Conservation (phyloP, 1,139 yeast genomes). For the Pichia sp. region DNA sequence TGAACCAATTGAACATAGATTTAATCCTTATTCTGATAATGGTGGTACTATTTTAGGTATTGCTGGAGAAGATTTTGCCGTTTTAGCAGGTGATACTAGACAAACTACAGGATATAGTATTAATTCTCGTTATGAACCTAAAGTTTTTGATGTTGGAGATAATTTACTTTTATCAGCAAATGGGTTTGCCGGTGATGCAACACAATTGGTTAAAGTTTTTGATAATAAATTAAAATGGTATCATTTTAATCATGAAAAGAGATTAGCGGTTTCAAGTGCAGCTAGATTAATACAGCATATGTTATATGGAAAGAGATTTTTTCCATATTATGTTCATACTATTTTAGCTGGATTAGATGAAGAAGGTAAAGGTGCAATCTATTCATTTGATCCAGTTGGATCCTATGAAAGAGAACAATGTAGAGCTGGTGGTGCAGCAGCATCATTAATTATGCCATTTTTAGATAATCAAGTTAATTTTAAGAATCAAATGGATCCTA, state of each 20-base stretch:
- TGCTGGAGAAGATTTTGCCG: constrained; percentile 96
- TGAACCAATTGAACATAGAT: constrained; percentile 80
- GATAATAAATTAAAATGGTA: constrained; percentile 85
- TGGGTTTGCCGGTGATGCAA: constrained; percentile 95
- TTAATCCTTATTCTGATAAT: constrained; percentile 93
- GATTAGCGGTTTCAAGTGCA: constrained; percentile 61
- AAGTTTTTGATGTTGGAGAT: constrained; percentile 86
- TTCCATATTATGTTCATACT: constrained; percentile 95
- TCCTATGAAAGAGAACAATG: constrained; percentile 96
- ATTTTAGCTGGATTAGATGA: constrained; percentile 92
- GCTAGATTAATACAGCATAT: constrained; percentile 91
- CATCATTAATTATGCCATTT: constrained; percentile 93
- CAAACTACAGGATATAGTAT: constrained; percentile 92
- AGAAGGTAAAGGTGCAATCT: constrained; percentile 90
- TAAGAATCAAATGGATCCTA: constrained; percentile 83
- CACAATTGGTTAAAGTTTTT: constrained; percentile 73
- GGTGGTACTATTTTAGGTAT: constrained; percentile 98
- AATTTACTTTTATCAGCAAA: constrained; percentile 83
- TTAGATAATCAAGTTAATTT: constrained; percentile 94
- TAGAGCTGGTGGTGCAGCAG: constrained; percentile 97
- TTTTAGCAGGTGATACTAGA: constrained; percentile 96
- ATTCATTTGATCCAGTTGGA: constrained; percentile 96
- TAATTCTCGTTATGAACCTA: constrained; percentile 88
- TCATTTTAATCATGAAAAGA: constrained; percentile 74
- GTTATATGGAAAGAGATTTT: constrained; percentile 86